Evolutionary conservation across 352 stramenopile species (phyloP), one percentile per base, ranked within the genome.

Genomic region (Phytophthora ohioensis): DNA sequence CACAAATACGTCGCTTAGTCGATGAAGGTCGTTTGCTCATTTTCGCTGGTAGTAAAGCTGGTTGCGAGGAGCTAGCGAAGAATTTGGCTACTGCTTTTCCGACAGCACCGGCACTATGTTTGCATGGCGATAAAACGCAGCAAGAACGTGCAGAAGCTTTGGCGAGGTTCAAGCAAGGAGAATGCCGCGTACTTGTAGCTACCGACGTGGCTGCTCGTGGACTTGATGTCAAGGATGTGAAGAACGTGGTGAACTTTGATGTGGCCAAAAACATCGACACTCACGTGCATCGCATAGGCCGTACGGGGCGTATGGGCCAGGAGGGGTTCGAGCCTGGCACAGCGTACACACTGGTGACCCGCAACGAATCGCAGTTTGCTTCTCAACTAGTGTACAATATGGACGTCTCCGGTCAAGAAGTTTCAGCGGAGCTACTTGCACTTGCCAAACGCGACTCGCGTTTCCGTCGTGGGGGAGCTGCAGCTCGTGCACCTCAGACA

Each of bases 181-280:
- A 78, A 5, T 91, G 84, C 43, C 64, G 63, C 3, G 81, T 98
- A 39, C 64, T 98, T 1, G 84, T 98, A 2, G 92, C 90, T 17
- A 98, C 92, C 0, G 92, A 98, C 51, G 91, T 98, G 3, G 92
- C 92, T 5, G 82, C 92, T 2, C 87, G 91, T 43, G 91, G 91
- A 6, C 72, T 97, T 9, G 91, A 97, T 51, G 88, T 97, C 31
- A 97, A 97, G 64, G 83, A 97, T 38, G 78, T 98, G 32, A 96
- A 94, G 62, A 97, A 82, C 4, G 92, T 98, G 1, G 80, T 98
- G 51, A 97, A 97, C 60, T 98, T 92, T 57, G 92, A 98, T 58
- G 81, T 95, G n/a, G 92, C 92, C 21, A 97, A 97, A 69, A 97
- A 85, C 35, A 98, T 98, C 45, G 92, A 98, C 55, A 96, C 87